Base-by-base conservation (phyloP, 2,329 filamentous ascomycete genomes). In the Sarocladiaceae sp. region DNA sequence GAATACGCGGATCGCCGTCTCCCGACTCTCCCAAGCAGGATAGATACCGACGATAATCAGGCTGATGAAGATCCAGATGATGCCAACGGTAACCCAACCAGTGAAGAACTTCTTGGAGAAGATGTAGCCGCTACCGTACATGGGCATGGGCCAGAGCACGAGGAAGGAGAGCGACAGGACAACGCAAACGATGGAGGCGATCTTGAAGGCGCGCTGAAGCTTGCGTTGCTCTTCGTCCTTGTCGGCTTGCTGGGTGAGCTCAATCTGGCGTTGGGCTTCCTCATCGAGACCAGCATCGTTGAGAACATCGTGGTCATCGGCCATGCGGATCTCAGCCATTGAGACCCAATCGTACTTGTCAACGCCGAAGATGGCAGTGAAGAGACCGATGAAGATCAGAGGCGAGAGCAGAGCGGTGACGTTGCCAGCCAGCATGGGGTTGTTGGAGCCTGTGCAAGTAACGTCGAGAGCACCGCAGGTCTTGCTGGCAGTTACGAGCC, bases 381-480 rank as follows among this genome's bases (percentile, higher is more conserved):
- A 74, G 50, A 91, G 56, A 0, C 88, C 88, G n/a, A 91, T 78
- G 64, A 91, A 84, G 36, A 93, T 64, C 0, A 89, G 56, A 0
- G 91, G 91, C 0, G 87, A 86, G 7, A 96, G 82, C 1, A 96
- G 78, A 0, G 90, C 89, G 1, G 86, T 83, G 29, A 91, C 63
- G 0, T 94, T 94, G 42, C 90, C 90, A 3, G 86, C 90, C 20
- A 96, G 73, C 90, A 95, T 95, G 12, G 90, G 88, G 57, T 88
- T 82, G 69, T 95, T 95, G 33, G 84, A 80, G 2, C 92, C 92
- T 0, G 90, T 93, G 59, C 86, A 88, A 0, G 71, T 77, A 36
- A 96, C 87, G 40, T 77, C 81, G 23, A 96, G 77, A 2, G 71
- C 69, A 18, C 87, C 87, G 60, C 83, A 88, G 61, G 88, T 68